Conservation (phyloP, 2,329 filamentous ascomycete species). For the Colletotrichum navitas region DNA sequence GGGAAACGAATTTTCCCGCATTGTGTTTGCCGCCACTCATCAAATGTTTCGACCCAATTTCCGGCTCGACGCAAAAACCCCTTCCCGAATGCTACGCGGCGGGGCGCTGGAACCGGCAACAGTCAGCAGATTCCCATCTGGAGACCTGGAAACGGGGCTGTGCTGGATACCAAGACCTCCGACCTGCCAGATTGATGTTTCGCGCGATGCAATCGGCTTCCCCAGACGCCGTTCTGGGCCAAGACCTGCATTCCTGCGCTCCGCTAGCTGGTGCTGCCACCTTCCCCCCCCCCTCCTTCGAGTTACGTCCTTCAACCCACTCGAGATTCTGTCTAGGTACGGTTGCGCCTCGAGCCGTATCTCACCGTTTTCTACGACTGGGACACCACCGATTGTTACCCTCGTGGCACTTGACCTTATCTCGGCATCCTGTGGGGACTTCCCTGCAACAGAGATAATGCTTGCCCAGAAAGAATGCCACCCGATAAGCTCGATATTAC, state of each 20-base stretch:
- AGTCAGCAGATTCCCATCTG: constrained; percentile 27
- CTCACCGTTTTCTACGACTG: constrained; percentile 17
- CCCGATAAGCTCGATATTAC: constrained; percentile 18
- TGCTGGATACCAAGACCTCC: constrained; percentile 40
- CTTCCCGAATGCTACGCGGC: constrained; percentile 1
- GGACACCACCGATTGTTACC: not conserved
- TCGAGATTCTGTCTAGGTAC: not conserved
- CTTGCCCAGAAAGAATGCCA: constrained; percentile 15
- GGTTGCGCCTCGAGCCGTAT: constrained; percentile 4
- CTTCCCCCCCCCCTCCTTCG: not conserved
- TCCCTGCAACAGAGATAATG: constrained; percentile 19
- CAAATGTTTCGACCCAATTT: constrained; percentile 36
- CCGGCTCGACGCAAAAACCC: constrained; percentile 10
- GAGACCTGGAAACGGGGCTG: constrained; percentile 38
- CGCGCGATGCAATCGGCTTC: constrained; percentile 39
- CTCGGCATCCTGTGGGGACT: constrained; percentile 3
- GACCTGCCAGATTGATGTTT: constrained; percentile 42
- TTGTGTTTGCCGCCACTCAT: constrained; percentile 7
- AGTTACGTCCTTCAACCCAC: constrained; percentile 2
- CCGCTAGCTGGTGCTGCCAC: constrained; percentile 24
- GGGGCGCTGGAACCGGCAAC: constrained; percentile 2
- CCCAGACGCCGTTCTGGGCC: constrained; percentile 37
- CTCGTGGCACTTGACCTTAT: constrained; percentile 21
- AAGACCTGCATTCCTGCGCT: constrained; percentile 38
- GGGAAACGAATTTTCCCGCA: constrained; percentile 13